Evolutionary conservation across 768 basidiomycete genomes (phyloP).

Genomic region (Lactifluus pinguis): DNA sequence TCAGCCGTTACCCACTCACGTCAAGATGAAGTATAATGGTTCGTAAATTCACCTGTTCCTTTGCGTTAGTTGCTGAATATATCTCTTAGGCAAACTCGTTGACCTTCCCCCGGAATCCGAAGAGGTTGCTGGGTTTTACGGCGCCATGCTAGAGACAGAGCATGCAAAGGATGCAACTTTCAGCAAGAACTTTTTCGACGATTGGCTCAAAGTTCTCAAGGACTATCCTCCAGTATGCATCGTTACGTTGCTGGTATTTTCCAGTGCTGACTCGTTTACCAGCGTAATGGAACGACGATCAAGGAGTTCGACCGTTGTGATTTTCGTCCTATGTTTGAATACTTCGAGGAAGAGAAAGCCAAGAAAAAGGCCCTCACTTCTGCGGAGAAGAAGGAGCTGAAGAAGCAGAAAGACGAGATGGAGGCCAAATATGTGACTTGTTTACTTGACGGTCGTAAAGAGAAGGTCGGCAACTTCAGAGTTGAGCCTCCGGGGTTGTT

Average conservation of each 20-base stretch:
- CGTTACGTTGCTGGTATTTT: background rate
- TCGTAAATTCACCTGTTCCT: constrained; percentile 22
- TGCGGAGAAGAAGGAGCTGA: constrained; percentile 86
- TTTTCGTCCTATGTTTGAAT: constrained; percentile 88
- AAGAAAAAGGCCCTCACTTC: constrained; percentile 81
- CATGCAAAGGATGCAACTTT: constrained; percentile 85
- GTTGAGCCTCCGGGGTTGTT: constrained; percentile 99
- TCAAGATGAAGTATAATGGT: constrained; percentile 97
- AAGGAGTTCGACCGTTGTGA: constrained; percentile 74
- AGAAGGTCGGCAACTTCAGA: constrained; percentile 97
- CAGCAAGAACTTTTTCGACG: constrained; percentile 92
- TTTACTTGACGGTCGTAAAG: constrained; percentile 90
- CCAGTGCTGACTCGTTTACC: background rate
- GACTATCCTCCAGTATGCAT: constrained; percentile 73
- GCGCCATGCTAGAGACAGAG: constrained; percentile 82
- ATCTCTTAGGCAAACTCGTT: constrained; percentile 56
- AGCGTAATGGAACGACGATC: constrained; percentile 72
- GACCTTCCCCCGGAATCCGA: constrained; percentile 80
- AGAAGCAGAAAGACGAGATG: constrained; percentile 73
- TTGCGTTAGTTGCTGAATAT: constrained; percentile 1
- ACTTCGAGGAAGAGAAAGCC: constrained; percentile 87
- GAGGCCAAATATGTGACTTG: constrained; percentile 84
- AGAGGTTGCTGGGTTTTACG: constrained; percentile 97
- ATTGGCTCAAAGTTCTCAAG: constrained; percentile 72
- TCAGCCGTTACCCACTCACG: constrained; percentile 64